These are phyloP conservation scores for Vanderwaltozyma polyspora DNA, from an alignment of 805 yeast genomes.

Conservation along the genomic window DNA sequence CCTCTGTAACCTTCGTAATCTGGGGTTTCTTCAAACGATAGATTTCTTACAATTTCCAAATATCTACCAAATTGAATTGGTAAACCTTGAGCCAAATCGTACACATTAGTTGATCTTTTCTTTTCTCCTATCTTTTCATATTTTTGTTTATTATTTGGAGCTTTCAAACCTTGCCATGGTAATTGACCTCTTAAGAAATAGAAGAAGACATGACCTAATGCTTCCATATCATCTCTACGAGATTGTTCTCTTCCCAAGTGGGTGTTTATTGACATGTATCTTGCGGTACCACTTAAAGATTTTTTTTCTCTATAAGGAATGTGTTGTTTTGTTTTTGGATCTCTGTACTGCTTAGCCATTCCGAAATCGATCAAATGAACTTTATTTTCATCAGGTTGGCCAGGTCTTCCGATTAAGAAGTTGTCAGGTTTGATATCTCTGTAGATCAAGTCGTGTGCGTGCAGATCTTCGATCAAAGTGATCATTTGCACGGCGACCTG, in stretches of 20 bases:
- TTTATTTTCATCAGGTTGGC: constrained; percentile 68
- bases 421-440: constrained; percentile 97
- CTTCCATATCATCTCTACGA: constrained; percentile 92
- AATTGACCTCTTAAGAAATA: constrained; percentile 87
- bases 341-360: constrained; percentile 97
- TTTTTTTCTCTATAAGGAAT: constrained; percentile 95
- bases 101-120: constrained; percentile 79
- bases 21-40: constrained; percentile 88
- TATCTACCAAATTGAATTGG: constrained; percentile 93
- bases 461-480: constrained; percentile 72
- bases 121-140: constrained; percentile 96
- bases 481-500: constrained; percentile 95
- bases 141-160: constrained; percentile 94
- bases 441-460: constrained; percentile 81
- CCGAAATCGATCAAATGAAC: constrained; percentile 94
- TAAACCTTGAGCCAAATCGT: constrained; percentile 75
- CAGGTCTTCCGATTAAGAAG: constrained; percentile 85
- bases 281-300: constrained; percentile 93
- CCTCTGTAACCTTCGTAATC: constrained; percentile 81
- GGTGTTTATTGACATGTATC: constrained; percentile 96
- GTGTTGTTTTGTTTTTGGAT: constrained; percentile 89
- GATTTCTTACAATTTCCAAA: constrained; percentile 74
- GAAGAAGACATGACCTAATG: constrained; percentile 92
- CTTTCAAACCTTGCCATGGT: constrained; percentile 99
- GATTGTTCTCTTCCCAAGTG: constrained; percentile 96